Base-by-base conservation (phyloP, 495 filamentous ascomycete species). In the Rhizodiscina lignyota region DNA sequence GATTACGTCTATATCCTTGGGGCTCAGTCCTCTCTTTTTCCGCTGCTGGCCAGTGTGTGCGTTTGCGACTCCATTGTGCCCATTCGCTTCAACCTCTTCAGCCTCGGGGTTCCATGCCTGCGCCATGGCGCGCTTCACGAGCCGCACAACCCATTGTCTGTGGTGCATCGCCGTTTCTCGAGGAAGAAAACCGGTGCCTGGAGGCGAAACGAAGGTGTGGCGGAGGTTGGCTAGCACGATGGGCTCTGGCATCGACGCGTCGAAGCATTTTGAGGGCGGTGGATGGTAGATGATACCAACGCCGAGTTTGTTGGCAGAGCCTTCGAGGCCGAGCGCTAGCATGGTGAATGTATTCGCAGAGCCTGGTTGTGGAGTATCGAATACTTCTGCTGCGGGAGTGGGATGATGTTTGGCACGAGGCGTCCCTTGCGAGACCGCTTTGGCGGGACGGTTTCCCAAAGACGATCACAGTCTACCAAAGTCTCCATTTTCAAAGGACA, bases 241-340 rank as follows among this genome's bases (percentile, higher is more conserved):
- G 17, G 84, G 69, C 21, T 69, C 8, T 6, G 24, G 13, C n/a
- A n/a, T n/a, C n/a, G 63, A 37, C 64, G 65, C 17, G 65, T 64
- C n/a, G n/a, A n/a, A n/a, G n/a, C n/a, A n/a, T 42, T 63, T 55
- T 13, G 46, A 38, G 4, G 68, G 58, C 28, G 24, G 22, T 21
- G 48, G 73, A 62, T 97, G 91, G 20, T 68, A 66, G 56, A 97
- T 94, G 22, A 97, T 64, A 51, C 89, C 89, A 37, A 96, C 76
- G 45, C 89, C 89, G 32, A 97, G 68, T 55, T 97, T 97, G 66
- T 97, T 96, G 60, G 89, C 89, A 31, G 83, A 92, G 53, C 89
- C 87, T 63, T 97, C 89, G 52, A 91, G 81, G 32, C 91, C 91
- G 49, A 97, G 71, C 37, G 83, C 75, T 39, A 97, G 81, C 74